Base-by-base conservation (phyloP, 441 rosid genomes). In the Populus hybrid region DNA sequence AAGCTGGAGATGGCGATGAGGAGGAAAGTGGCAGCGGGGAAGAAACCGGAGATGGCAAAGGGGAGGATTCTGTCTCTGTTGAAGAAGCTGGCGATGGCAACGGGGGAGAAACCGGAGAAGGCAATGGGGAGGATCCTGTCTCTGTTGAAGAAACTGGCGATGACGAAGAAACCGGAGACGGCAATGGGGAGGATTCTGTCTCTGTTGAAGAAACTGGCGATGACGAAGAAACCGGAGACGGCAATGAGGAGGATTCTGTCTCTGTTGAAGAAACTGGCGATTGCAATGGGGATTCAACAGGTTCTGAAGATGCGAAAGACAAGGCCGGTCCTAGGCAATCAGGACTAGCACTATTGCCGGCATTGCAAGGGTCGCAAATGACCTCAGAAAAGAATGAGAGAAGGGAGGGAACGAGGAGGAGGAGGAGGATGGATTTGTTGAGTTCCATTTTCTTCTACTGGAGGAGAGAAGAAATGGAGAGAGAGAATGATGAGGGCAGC, bases 381-480 rank as follows among this genome's bases (percentile, higher is more conserved):
- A 63, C 71, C 34, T 79, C 75, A 7, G 73, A 34, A 9, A 72
- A 30, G 14, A 75, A 18, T 4, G 70, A 67, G 67, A 72, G 78
- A 65, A 79, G 69, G 66, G 75, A 59, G 65, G 72, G 63, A 70
- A 81, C 11, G 36, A 28, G 30, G 30, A 28, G 30, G 26, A 77
- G 32, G 65, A 53, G 21, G 12, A 59, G 12, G 72, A 74, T 67
- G 72, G 50, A 40, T 6, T 74, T 69, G 46, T 53, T 66, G 26
- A 73, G 74, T 74, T 66, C 81, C 87, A 75, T 81, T 65, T 18
- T 68, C 61, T 63, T 77, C 79, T 81, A 18, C 46, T 20, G 21
- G 74, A 6, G n/a, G 10, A 16, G 50, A 4, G 7, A 1, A 46
- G 3, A 16, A 8, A 2, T 32, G 34, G 14, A 8, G 71, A 63